Percentiles rank a stretch among this genome's conserved stretches.
Conservation (phyloP, 345 rosid genomes). For the Mercurialis annua region DNA sequence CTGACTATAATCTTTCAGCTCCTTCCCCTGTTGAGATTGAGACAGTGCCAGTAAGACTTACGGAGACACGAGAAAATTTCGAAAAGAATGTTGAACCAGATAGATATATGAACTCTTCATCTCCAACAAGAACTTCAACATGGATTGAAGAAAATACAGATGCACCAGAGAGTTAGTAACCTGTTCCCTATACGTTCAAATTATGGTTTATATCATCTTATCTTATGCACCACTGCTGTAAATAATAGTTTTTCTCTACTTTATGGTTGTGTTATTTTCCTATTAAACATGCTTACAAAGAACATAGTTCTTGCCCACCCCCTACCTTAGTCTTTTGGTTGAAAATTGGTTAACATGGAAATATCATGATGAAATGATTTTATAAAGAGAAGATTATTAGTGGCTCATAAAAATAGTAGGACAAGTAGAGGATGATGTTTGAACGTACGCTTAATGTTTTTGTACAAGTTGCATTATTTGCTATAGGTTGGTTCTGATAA, state of each 20-base stretch:
- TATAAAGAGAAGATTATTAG: no score
- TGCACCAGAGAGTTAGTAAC: conserved; percentile 71
- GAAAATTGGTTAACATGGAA: neutral
- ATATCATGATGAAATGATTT: neutral
- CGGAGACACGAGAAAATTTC: conserved; percentile 29
- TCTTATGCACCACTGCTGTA: neutral
- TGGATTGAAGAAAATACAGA: conserved; percentile 61
- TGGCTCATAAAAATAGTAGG: no score
- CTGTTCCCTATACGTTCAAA: conserved; percentile 14
- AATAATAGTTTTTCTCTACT: conserved; percentile 1
- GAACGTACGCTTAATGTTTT: neutral
- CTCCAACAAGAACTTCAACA: conserved; percentile 35
- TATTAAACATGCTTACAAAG: neutral
- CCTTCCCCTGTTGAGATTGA: conserved; percentile 39
- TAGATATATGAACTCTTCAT: conserved; percentile 30
- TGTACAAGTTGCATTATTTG: neutral
- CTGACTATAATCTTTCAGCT: conserved; percentile 35
- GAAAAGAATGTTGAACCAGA: conserved; percentile 31
- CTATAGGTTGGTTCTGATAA: conserved; percentile 6
- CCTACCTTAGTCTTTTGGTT: neutral
- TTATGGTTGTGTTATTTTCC: neutral
- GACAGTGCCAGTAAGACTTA: conserved; percentile 21
- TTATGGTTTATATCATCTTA: conserved; percentile 10
- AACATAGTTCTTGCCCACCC: neutral
- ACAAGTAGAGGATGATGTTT: no score